Percentiles rank a stretch among this genome's conserved stretches.
phyloP scores from a whole-genome alignment of 169 alveolate genomes.

The Condylostoma magnum region DNA sequence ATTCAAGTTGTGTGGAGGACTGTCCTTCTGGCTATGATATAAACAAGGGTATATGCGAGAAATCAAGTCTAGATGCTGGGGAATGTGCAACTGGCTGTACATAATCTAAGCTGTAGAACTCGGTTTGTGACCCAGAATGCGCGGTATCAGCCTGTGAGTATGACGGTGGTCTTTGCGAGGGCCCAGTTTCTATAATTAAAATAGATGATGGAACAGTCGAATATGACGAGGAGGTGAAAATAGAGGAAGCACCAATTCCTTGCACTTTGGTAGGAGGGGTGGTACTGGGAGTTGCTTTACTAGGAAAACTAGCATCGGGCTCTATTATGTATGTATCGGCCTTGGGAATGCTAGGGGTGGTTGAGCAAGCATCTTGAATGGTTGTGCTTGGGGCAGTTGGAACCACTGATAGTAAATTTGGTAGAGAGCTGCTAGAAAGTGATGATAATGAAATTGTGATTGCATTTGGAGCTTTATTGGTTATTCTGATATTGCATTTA shows the following conservation, averaged over 20 bases:
- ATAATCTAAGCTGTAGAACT: not conserved
- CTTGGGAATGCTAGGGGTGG: not conserved
- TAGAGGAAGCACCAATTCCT: conserved; percentile 19
- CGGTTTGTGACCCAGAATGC: conserved; percentile 4
- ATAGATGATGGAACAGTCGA: not conserved
- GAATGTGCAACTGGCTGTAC: conserved; percentile 23
- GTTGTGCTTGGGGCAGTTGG: not conserved
- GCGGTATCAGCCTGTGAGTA: not conserved
- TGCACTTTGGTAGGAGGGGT: not conserved
- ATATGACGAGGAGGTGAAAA: not conserved
- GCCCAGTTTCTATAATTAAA: no score
- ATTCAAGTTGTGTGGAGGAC: not conserved
- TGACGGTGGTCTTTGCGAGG: not conserved
- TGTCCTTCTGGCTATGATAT: conserved; percentile 28
- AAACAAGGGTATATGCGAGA: no score
- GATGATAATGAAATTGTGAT: not conserved
- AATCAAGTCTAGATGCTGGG: no score
- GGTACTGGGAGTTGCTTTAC: conserved; percentile 15
- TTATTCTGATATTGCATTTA: not conserved
- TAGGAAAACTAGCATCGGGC: not conserved
- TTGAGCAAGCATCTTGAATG: conserved; percentile 27
- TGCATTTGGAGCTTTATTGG: not conserved
- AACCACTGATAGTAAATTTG: not conserved
- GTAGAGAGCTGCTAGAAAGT: conserved; percentile 4
- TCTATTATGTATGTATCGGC: no score